phyloP scores from a whole-genome alignment of 441 rosid species.

The Arabidopsis hybrid region DNA sequence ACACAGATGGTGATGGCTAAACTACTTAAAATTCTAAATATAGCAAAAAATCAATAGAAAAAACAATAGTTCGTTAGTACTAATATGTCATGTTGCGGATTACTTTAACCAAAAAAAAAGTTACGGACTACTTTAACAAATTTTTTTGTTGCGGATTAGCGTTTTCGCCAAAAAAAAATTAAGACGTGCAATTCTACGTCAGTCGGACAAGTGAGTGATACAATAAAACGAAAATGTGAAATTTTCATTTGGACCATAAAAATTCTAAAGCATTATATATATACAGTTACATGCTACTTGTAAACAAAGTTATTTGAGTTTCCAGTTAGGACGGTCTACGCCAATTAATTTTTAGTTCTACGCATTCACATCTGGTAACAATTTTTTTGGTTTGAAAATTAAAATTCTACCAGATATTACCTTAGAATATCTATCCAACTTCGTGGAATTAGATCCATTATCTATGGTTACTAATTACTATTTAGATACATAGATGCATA shows the following conservation, averaged over 20 bases:
- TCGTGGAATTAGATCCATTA: not conserved
- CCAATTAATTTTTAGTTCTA: not conserved
- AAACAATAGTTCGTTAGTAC: not conserved
- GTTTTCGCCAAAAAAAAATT: not conserved
- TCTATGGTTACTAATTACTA: not conserved
- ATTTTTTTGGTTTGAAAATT: not conserved
- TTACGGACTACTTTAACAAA: no score
- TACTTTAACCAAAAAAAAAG: no score
- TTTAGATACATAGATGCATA: not conserved
- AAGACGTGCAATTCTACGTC: not conserved
- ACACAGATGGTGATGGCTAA: not conserved
- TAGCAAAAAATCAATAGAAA: not conserved
- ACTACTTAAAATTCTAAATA: not conserved
- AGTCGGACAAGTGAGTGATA: not conserved
- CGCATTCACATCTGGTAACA: not conserved
- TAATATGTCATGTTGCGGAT: not conserved
- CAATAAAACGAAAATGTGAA: not conserved
- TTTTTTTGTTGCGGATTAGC: not conserved
- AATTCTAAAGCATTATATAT: not conserved
- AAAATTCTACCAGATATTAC: not conserved
- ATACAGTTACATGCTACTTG: not conserved
- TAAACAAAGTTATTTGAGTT: not conserved
- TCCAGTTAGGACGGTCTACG: not conserved
- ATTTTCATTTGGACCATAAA: not conserved
- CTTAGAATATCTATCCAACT: not conserved